A percentile compares a stretch with the other conserved stretches of the same genome.
These are phyloP conservation scores for Spathaspora arborariae DNA, from an alignment of 805 yeast species.

Conservation along the genomic window DNA sequence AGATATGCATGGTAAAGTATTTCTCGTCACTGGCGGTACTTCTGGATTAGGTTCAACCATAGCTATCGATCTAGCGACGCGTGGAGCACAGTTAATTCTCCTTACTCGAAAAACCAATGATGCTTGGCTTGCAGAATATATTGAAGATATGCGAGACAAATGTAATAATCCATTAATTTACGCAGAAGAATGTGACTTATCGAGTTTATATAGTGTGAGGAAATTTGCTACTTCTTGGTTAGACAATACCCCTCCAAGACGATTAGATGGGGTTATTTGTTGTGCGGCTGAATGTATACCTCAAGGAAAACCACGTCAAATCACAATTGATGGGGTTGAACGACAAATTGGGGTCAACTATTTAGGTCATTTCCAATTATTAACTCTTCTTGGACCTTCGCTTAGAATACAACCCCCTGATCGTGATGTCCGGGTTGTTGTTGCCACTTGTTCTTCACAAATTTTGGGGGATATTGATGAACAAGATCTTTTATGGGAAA, in stretches of 20 bases:
- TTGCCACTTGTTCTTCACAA: slow-evolving; percentile 78
- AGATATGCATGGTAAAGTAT: slow-evolving; percentile 86
- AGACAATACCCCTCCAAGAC: slow-evolving; percentile 83
- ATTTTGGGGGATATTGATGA: slow-evolving; percentile 65
- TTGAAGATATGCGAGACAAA: slow-evolving; percentile 68
- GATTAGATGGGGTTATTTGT: slow-evolving; percentile 86
- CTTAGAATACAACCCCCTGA: slow-evolving; percentile 89
- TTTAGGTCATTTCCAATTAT: slow-evolving; percentile 73
- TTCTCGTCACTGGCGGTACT: slow-evolving; percentile 87
- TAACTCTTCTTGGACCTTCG: slow-evolving; percentile 78
- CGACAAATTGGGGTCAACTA: slow-evolving; percentile 81
- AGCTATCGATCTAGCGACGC: slow-evolving; percentile 65
- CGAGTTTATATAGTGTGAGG: slow-evolving; percentile 70
- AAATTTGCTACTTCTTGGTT: slow-evolving; percentile 93
- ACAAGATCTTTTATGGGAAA: slow-evolving; percentile 62
- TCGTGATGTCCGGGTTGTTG: slow-evolving; percentile 80
- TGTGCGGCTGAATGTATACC: slow-evolving; percentile 86
- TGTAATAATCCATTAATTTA: slow-evolving; percentile 74
- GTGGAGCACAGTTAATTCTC: slow-evolving; percentile 85
- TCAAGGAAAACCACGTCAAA: slow-evolving; percentile 56
- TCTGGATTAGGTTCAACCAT: slow-evolving; percentile 82
- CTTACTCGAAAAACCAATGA: slow-evolving; percentile 64
- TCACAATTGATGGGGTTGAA: slow-evolving; percentile 82
- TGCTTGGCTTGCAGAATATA: slow-evolving; percentile 71
- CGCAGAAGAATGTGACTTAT: slow-evolving; percentile 86